Base-by-base conservation (phyloP, 73 alveolate species). In the Stentor coeruleus region DNA sequence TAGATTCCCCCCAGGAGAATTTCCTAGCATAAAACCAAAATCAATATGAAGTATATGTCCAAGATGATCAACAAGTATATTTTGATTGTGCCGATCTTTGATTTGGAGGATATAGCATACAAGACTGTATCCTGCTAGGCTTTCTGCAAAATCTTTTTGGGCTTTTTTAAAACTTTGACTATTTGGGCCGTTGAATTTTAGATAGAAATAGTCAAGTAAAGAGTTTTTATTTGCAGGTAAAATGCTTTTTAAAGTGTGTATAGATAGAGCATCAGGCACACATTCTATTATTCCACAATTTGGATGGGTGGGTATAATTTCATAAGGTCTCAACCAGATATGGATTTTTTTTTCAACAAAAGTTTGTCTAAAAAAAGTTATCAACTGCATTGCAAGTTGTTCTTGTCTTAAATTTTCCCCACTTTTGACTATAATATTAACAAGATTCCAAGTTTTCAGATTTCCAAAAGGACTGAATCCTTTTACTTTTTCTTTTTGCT, bases 71-170 rank as follows among this genome's bases (percentile, higher is more conserved):
- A 97, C 88, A 77, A 97, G 88, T 35, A 97, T 96, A 86, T 97
- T 97, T 33, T 98, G 99, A 90, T 97, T 97, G 86, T 97, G 99
- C 77, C 99, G 89, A 86, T 97, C 99, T 77, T 95, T 97, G 30
- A 97, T 93, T 77, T 95, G 90, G 66, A 97, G 88, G 39, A 97
- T 82, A 85, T 93, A 96, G 91, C 99, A 96, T 76, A 92, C 96
- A 39, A 97, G 86, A 4, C 98, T 95, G 85, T 97, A 97, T 3
- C 98, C 99, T 4, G 99, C 99, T 82, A 97, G 87, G 58, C 98
- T 90, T 80, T 95, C 95, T 35, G 93, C 93, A 82, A 96, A 97
- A 82, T 96, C 94, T 79, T 90, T 91, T 86, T 96, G 92, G 15
- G 99, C 99, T 83, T 91, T 95, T 85, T 95, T 96, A 74, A 91